Base-by-base conservation (phyloP, 2,329 filamentous ascomycete genomes). In the Cryphonectria carpinicola region DNA sequence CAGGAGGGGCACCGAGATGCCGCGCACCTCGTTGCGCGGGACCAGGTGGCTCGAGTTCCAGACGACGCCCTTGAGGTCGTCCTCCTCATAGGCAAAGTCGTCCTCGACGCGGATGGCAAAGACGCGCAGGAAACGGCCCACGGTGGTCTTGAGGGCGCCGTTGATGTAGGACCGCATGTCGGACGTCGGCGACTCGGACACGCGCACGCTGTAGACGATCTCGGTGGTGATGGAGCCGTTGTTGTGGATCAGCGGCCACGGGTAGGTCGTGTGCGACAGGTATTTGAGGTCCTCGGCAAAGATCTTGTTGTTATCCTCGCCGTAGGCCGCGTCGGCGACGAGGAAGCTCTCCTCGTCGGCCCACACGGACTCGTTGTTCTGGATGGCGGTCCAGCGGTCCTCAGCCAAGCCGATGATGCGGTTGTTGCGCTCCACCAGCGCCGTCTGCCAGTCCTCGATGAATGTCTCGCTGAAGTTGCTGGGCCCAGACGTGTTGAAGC, bases 221-320 rank as follows among this genome's bases (percentile, higher is more conserved):
- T 76, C 64, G 1, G 66, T 75, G 14, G 68, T 72, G n/a, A 56
- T 60, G 35, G 49, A 70, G 10, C 73, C 74, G 52, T 74, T 73
- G 17, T 74, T 74, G 63, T 76, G 71, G 10, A 76, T 71, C 7
- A 75, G 69, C 7, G 74, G 70, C 74, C 75, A 76, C 6, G 72
- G 25, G 32, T 76, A 39, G 8, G 66, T 66, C 7, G 74, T 76
- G 43, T 74, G 74, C 13, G 71, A 65, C 19, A 76, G 69, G 41
- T 70, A 73, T 3, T 71, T 68, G 1, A 70, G 65, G 49, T 76
- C 75, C 54, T 76, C 70, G 17, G 71, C 43, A 54, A 76, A 73
- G 19, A 75, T 71, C 54, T 75, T 74, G 67, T 76, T 76, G 68
- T 76, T 74, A 8, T 64, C 52, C 11, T 66, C 74, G 2, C 63